phyloP scores from a whole-genome alignment of 345 rosid species.

The Eucalyptus marginata region DNA sequence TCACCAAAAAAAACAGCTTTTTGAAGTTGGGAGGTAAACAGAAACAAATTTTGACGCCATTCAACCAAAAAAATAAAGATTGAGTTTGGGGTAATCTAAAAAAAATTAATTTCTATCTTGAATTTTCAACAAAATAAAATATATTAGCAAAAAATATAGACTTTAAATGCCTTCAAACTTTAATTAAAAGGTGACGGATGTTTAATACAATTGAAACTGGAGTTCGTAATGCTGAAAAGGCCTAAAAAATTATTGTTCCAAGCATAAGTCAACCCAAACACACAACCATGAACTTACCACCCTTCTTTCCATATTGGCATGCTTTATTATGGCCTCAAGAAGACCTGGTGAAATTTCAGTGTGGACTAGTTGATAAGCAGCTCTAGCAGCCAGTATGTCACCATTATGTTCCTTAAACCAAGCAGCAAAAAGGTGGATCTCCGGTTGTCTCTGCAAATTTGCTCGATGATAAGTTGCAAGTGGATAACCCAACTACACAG shows the following conservation, averaged over 20 bases:
- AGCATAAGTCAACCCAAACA: not conserved
- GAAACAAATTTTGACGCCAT: not conserved
- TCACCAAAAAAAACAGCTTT: not conserved
- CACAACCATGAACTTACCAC: constrained; percentile 29
- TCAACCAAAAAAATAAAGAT: not conserved
- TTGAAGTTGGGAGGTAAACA: not conserved
- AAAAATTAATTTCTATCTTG: not conserved
- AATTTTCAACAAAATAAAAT: not conserved
- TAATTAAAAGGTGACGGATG: not conserved
- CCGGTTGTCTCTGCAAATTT: constrained; percentile 70
- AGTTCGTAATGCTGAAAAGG: not conserved
- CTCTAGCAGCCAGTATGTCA: constrained; percentile 77
- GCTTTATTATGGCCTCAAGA: constrained; percentile 88
- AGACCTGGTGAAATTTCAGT: constrained; percentile 88
- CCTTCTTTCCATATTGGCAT: constrained; percentile 93
- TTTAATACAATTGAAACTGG: not conserved
- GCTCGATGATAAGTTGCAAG: not conserved
- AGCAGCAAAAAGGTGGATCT: constrained; percentile 88
- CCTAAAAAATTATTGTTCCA: not conserved
- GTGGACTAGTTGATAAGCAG: constrained; percentile 81
- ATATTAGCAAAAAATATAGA: not conserved
- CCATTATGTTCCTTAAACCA: constrained; percentile 81
- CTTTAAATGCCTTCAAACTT: not conserved
- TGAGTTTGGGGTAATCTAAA: not conserved
- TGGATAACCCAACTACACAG: not conserved